A percentile compares a stretch with the other conserved stretches of the same genome.
These are phyloP conservation scores for Plectosphaerella sp. DNA, from an alignment of 2,329 filamentous ascomycete species.

Conservation along the genomic window DNA sequence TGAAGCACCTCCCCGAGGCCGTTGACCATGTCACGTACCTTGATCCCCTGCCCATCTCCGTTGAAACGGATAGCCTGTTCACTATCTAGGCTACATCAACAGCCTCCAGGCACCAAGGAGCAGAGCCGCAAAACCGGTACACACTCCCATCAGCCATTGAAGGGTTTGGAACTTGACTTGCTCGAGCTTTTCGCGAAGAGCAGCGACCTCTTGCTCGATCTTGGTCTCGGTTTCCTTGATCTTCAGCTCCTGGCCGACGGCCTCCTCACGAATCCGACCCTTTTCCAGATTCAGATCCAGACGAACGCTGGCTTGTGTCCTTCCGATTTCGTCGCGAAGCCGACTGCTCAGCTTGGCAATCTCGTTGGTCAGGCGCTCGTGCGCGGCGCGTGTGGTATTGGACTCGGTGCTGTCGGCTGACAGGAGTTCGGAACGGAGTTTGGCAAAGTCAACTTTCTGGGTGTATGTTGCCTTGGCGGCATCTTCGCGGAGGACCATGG, in stretches of 20 bases:
- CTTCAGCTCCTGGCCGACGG: slow-evolving; percentile 93
- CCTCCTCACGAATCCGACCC: slow-evolving; percentile 92
- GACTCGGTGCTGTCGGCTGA: slow-evolving; percentile 89
- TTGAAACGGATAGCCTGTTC: too few species aligned
- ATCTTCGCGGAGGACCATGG: slow-evolving; percentile 96
- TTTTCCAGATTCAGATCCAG: slow-evolving; percentile 96
- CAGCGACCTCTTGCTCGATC: slow-evolving; percentile 96
- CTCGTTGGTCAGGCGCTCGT: slow-evolving; percentile 91
- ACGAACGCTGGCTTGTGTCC: slow-evolving; percentile 88
- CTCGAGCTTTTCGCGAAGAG: slow-evolving; percentile 85
- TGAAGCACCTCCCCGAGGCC: too few species aligned
- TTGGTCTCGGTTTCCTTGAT: slow-evolving; percentile 98
- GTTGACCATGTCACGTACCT: too few species aligned
- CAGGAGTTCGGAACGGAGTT: slow-evolving; percentile 89
- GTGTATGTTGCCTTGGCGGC: slow-evolving; percentile 74
- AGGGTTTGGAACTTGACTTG: slow-evolving; percentile 97
- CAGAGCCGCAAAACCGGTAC: slow-evolving; percentile 62
- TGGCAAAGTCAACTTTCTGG: slow-evolving; percentile 96
- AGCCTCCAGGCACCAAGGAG: slow-evolving; percentile 67
- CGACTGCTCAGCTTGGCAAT: slow-evolving; percentile 88
- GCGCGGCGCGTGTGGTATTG: slow-evolving; percentile 79
- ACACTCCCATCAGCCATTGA: slow-evolving; percentile 94
- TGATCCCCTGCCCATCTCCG: too few species aligned
- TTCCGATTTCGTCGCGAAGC: slow-evolving; percentile 86
- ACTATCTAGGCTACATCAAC: slow-evolving; percentile 46